Conservation (phyloP, 371 early-diverging fungal genomes). For the Mortierella sp. region DNA sequence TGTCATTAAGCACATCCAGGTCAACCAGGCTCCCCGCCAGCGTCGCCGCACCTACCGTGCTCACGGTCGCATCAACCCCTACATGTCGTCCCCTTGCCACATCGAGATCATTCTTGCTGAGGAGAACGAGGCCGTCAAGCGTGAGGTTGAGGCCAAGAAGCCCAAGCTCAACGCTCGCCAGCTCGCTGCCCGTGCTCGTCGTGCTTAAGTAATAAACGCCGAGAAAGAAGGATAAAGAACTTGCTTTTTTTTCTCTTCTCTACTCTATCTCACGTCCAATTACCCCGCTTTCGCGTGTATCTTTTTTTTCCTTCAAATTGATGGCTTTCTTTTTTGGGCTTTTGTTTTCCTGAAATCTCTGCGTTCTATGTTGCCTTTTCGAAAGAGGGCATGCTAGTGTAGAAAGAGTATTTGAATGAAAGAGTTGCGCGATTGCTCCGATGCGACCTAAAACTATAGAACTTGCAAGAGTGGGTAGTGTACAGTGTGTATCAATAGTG, state of each 20-base stretch:
- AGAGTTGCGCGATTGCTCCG: too few species aligned
- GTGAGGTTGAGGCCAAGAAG: constrained; percentile 76
- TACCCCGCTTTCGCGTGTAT: background rate
- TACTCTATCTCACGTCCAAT: constrained; percentile 17
- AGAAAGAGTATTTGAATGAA: background rate
- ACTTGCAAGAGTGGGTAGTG: background rate
- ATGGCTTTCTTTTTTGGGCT: background rate
- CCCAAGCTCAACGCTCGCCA: constrained; percentile 71
- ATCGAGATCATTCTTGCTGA: constrained; percentile 95
- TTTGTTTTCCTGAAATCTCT: background rate
- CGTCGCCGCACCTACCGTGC: constrained; percentile 99
- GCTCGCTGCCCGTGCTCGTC: constrained; percentile 71
- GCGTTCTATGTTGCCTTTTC: background rate
- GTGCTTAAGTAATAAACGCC: constrained; percentile 55
- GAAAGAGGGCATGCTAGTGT: background rate
- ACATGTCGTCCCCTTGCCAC: constrained; percentile 98
- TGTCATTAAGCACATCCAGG: constrained; percentile 96
- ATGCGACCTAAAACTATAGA: too few species aligned
- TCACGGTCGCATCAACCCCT: constrained; percentile 97
- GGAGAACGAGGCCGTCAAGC: constrained; percentile 86
- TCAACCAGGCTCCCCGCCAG: constrained; percentile 99
- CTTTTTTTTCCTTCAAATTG: background rate
- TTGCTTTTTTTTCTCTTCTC: constrained; percentile 14
- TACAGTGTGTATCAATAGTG: background rate
- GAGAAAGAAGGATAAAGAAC: constrained; percentile 12